phyloP scores from a whole-genome alignment of 768 basidiomycete genomes.

The Tricholomella constricta region DNA sequence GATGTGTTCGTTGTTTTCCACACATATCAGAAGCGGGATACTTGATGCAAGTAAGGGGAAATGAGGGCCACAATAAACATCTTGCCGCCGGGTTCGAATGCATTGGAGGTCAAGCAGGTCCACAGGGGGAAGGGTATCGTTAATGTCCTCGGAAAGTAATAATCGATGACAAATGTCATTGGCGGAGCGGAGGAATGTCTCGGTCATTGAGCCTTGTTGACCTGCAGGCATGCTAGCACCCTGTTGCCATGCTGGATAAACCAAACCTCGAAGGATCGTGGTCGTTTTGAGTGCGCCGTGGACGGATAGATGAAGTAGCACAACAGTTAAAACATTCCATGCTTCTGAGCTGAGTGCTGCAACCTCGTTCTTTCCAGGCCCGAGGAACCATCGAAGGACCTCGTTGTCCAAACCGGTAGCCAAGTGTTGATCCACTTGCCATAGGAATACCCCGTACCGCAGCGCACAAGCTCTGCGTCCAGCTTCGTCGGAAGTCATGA shows the following conservation, averaged over 20 bases:
- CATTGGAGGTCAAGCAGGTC: slow-evolving; percentile 69
- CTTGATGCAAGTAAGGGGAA: slow-evolving; percentile 62
- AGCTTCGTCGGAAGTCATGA: slow-evolving; percentile 49
- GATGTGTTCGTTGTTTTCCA: slow-evolving; percentile 64
- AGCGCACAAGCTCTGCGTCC: slow-evolving; percentile 56
- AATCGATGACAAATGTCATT: slow-evolving; percentile 64
- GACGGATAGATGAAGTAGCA: slow-evolving; percentile 64
- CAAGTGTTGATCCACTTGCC: slow-evolving; percentile 77
- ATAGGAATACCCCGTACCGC: slow-evolving; percentile 70
- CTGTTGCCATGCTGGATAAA: slow-evolving; percentile 78
- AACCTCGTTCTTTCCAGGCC: slow-evolving; percentile 66
- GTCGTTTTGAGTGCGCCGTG: slow-evolving; percentile 72
- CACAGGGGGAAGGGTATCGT: slow-evolving; percentile 38
- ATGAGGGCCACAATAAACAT: slow-evolving; percentile 66
- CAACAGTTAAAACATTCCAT: slow-evolving; percentile 67
- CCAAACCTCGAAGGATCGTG: slow-evolving; percentile 69
- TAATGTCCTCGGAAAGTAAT: slow-evolving; percentile 55
- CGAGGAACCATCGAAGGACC: slow-evolving; percentile 72
- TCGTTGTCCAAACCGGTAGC: slow-evolving; percentile 70
- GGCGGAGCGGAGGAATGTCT: slow-evolving; percentile 59
- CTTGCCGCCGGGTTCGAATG: slow-evolving; percentile 66
- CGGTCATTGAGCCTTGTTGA: slow-evolving; percentile 42
- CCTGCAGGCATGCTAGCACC: slow-evolving; percentile 42
- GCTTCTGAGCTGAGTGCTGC: slow-evolving; percentile 57
- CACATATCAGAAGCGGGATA: slow-evolving; percentile 68